A percentile compares a stretch with the other conserved stretches of the same genome.
These are phyloP conservation scores for Candida alai DNA, from an alignment of 805 yeast species.

Conservation along the genomic window DNA sequence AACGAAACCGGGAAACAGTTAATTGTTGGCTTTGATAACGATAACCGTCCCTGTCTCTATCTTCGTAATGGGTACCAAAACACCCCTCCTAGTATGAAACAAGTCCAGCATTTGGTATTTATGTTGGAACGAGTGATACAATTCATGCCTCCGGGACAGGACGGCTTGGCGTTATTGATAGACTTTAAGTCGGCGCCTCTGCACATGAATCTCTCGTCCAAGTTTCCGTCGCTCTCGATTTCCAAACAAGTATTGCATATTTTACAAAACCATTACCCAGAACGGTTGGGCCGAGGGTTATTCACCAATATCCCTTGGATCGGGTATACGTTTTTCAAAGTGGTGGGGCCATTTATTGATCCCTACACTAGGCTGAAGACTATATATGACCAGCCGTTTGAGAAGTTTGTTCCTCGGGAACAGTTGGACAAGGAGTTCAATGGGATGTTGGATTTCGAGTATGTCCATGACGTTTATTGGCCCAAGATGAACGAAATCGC, in stretches of 20 bases:
- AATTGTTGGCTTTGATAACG: conserved; percentile 52
- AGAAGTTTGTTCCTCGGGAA: conserved; percentile 48
- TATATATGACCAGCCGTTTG: conserved; percentile 55
- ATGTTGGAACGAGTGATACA: conserved; percentile 53
- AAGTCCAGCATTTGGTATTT: conserved; percentile 53
- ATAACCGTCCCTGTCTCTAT: conserved; percentile 50
- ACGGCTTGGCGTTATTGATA: conserved; percentile 49
- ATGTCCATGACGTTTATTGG: conserved; percentile 53
- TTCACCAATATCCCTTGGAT: conserved; percentile 56
- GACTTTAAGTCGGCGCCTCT: conserved; percentile 50
- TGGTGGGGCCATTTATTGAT: conserved; percentile 56
- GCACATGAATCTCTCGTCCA: conserved; percentile 33
- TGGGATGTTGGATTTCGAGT: conserved; percentile 48
- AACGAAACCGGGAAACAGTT: conserved; percentile 52
- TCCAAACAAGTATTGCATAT: conserved; percentile 49
- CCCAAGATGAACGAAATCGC: conserved; percentile 44
- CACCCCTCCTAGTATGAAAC: conserved; percentile 47
- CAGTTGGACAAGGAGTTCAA: conserved; percentile 50
- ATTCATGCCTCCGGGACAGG: conserved; percentile 57
- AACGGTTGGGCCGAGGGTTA: conserved; percentile 50
- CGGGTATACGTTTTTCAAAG: conserved; percentile 52
- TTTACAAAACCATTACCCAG: conserved; percentile 57
- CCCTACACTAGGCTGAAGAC: conserved; percentile 57
- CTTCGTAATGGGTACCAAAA: conserved; percentile 54
- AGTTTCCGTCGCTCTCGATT: conserved; percentile 47